phyloP scores from a whole-genome alignment of 495 filamentous ascomycete genomes.

The Penicillium egyptiacum region DNA sequence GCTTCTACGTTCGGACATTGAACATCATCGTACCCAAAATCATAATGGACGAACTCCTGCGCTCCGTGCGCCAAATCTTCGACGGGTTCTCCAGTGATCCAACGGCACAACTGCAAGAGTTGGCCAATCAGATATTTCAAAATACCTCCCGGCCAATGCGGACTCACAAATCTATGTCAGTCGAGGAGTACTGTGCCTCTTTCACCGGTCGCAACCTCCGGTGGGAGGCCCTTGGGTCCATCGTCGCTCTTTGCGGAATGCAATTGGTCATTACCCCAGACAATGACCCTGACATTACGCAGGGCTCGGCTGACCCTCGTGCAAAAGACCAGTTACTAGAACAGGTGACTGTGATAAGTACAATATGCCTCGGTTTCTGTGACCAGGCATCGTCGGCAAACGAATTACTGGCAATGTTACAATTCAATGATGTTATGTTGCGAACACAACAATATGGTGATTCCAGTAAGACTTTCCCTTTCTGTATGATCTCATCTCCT shows the following conservation, averaged over 20 bases:
- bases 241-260: conserved; percentile 51
- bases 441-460: conserved; percentile 52
- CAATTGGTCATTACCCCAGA: conserved; percentile 40
- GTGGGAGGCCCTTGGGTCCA: conserved; percentile 59
- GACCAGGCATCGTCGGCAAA: conserved; percentile 50
- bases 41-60: conserved; percentile 31
- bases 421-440: conserved; percentile 45
- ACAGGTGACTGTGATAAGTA: conserved; percentile 42
- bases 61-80: conserved; percentile 30
- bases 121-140: conserved; percentile 35
- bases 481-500: not conserved
- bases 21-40: conserved; percentile 26
- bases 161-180: conserved; percentile 32
- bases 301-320: conserved; percentile 21
- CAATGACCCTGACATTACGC: conserved; percentile 34
- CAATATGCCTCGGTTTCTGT: conserved; percentile 47
- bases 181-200: conserved; percentile 36
- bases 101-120: conserved; percentile 31
- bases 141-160: conserved; percentile 35
- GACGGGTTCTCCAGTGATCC: conserved; percentile 23
- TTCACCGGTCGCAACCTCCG: conserved; percentile 55
- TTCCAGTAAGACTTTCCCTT: conserved; percentile 41
- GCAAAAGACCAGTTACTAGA: conserved; percentile 35
- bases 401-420: conserved; percentile 46
- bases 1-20: conserved; percentile 26